Conservation (phyloP, 2,329 filamentous ascomycete species). For the Neonectria hederae region DNA sequence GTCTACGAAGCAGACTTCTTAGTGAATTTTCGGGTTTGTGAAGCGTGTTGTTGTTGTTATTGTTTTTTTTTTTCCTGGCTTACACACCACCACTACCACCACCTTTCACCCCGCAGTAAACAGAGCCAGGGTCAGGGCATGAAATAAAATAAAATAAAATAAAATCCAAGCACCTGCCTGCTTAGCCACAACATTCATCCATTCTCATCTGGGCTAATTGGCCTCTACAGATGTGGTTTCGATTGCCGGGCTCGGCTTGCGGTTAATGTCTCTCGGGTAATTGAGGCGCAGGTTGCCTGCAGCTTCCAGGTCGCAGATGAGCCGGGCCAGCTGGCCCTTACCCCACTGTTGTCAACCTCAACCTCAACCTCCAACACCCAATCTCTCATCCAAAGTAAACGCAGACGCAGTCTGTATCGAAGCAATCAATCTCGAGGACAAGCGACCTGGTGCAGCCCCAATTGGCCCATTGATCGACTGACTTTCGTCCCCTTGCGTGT, state of each 20-base stretch:
- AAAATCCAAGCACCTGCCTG: neutral
- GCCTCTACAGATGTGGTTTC: neutral
- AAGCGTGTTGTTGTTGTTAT: neutral
- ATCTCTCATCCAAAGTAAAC: conserved; percentile 10
- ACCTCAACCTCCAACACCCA: conserved; percentile 23
- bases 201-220: neutral
- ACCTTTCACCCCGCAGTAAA: conserved; percentile 2
- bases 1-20: too few species aligned
- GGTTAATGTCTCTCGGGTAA: conserved; percentile 17
- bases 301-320: conserved; percentile 17
- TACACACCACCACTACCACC: neutral
- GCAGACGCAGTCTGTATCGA: conserved; percentile 7
- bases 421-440: conserved; percentile 2
- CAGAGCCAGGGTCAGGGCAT: neutral
- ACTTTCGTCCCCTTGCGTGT: neutral
- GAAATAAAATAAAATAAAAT: too few species aligned
- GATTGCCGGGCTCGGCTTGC: conserved; percentile 13
- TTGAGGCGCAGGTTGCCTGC: conserved; percentile 8
- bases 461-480: neutral
- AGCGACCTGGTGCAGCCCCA: neutral
- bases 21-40: neutral
- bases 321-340: conserved; percentile 20
- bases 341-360: conserved; percentile 16
- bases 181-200: neutral
- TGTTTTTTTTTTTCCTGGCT: neutral